Base-by-base conservation (phyloP, 257 asterid genomes). In the Euphrasia confusa region DNA sequence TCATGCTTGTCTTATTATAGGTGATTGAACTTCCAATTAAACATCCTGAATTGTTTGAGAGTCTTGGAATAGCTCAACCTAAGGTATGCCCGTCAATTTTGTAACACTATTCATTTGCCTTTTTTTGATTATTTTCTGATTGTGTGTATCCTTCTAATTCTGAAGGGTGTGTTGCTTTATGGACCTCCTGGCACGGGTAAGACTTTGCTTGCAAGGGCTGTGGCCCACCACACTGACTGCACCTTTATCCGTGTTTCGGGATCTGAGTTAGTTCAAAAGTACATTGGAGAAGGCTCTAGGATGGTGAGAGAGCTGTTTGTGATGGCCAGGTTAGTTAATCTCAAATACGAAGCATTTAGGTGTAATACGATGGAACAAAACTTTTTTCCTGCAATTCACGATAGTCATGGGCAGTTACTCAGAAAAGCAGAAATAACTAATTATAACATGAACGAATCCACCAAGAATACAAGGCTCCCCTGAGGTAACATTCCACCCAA, bases 101-200 rank as follows among this genome's bases (percentile, higher is more conserved):
- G 7, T 45, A 27, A 60, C 48, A 18, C 27, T 60, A 70, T 61
- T 14, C 64, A 26, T 58, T 63, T 37, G n/a, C 2, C 5, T 4
- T 35, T 12, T 6, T 35, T 12, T 8, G 4, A 58, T 53, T 10
- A 24, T 21, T 28, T 54, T 49, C 58, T 65, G 53, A 70, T 61
- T 21, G 11, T 26, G 54, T 42, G 45, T 61, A 54, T 32, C 59
- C 54, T 52, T 70, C 61, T 54, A 58, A 10, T 68, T 3, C 54
- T 65, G 11, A 54, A 82, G 94, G 94, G 94, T 62, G 89, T 85
- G 42, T 71, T 85, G 69, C 94, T 85, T 27, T 85, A 82, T 61
- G 89, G 94, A 15, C 94, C 94, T 57, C 94, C 87, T 10, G 94
- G 94, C 32, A 85, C 94, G 8, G 94, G 94, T 42, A 85, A 85